Evolutionary conservation across 2,329 filamentous ascomycete genomes (phyloP), one percentile per base, ranked within the genome.

Genomic region (Aspergillus pseudonomiae): DNA sequence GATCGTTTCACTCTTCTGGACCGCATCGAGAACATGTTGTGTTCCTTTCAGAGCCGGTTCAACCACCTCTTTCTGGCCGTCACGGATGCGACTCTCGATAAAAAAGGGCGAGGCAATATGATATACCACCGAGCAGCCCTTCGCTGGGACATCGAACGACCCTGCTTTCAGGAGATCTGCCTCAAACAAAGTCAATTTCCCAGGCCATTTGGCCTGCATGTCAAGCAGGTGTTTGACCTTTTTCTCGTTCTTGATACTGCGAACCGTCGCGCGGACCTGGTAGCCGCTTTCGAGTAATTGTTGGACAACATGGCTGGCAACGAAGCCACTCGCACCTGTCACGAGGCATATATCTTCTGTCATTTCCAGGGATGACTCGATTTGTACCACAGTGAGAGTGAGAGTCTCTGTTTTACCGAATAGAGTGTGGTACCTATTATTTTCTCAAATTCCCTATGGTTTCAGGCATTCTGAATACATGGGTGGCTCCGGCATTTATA

Each of bases 41-140:
- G 71, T 72, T 2, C 70, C 72, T 24, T 70, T 63, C 11, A 73
- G 63, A 30, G 73, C 74, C 1, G 74, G 73, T 11, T 71, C 66
- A 30, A 74, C 69, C 39, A 69, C 64, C n/a, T 36, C 34, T 16
- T 36, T 36, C 14, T 36, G 34, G 34, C 34, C 14, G 34, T 36
- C 34, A 36, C 64, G 68, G 57, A 74, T 72, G 53, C 68, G 64
- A 24, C 70, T 65, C 2, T 69, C 64, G 43, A 72, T 63, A 11
- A 73, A 64, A 41, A 79, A 78, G 1, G 76, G 77, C 10, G 76
- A 75, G 0, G 76, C 77, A 21, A 78, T 70, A 43, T 78, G 77
- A 59, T 76, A 71, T 16, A 79, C 73, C 2, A 73, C 70, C 6
- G 67, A 59, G 53, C 74, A 75, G 54, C 71, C 73, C 41, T 67